Conservation (phyloP, 768 basidiomycete genomes). For the Sarcomyxa edulis region DNA sequence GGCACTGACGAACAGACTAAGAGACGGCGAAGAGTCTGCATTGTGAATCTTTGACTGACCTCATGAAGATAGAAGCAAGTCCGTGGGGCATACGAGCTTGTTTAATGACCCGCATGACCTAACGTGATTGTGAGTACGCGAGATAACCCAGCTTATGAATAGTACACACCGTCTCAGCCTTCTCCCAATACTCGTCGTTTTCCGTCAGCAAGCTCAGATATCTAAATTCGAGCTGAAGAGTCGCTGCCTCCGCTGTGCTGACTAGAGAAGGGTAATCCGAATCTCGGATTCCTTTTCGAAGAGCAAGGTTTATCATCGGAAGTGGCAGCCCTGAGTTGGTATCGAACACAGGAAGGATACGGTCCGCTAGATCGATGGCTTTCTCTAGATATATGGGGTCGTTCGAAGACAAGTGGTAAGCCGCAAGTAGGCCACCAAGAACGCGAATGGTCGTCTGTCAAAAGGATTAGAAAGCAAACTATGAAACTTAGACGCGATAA, state of each 20-base stretch:
- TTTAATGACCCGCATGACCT: constrained; percentile 69
- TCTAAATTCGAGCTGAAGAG: constrained; percentile 85
- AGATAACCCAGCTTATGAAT: no score
- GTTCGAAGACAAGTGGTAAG: constrained; percentile 69
- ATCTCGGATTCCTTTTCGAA: constrained; percentile 55
- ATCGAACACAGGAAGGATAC: constrained; percentile 81
- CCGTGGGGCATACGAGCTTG: constrained; percentile 59
- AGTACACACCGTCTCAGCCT: constrained; percentile 58
- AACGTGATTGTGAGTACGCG: not conserved
- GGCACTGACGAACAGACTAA: constrained; percentile 18
- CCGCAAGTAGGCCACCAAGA: constrained; percentile 84
- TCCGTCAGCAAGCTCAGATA: constrained; percentile 80
- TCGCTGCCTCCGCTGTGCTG: constrained; percentile 83
- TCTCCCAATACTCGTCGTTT: constrained; percentile 76
- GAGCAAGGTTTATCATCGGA: constrained; percentile 72
- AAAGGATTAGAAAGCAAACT: not conserved
- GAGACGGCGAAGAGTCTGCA: no score
- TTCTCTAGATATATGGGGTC: constrained; percentile 70
- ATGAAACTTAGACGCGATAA: not conserved
- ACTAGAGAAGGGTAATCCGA: constrained; percentile 54
- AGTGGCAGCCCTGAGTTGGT: constrained; percentile 78
- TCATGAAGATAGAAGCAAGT: constrained; percentile 80
- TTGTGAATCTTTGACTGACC: constrained; percentile 34
- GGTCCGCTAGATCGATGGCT: constrained; percentile 78
- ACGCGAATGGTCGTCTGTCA: constrained; percentile 85